These are phyloP conservation scores for Fusarium papillatum DNA, from an alignment of 2,329 filamentous ascomycete species.

Conservation along the genomic window DNA sequence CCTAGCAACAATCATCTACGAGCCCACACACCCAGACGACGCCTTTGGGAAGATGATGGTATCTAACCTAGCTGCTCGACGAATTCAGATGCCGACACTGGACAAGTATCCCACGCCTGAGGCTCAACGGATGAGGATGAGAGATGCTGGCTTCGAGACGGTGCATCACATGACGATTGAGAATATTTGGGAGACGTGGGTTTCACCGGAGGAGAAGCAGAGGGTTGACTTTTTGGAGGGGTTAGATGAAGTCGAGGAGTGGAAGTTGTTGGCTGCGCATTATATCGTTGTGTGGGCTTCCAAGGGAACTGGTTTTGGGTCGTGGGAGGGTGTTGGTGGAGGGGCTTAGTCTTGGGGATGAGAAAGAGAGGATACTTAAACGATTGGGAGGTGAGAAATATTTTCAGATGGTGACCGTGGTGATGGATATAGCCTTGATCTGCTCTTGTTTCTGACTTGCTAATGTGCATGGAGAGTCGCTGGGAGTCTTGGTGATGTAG, in stretches of 20 bases:
- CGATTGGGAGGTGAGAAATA: background rate
- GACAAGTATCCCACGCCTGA: constrained; percentile 76
- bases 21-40: constrained; percentile 87
- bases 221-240: constrained; percentile 86
- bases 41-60: constrained; percentile 95
- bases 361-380: background rate
- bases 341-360: constrained; percentile 9
- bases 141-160: constrained; percentile 72
- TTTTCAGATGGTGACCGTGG: background rate
- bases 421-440: background rate
- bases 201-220: constrained; percentile 78
- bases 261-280: constrained; percentile 87
- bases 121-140: constrained; percentile 78
- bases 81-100: constrained; percentile 88
- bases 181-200: constrained; percentile 83
- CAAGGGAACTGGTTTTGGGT: constrained; percentile 55
- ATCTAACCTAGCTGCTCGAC: constrained; percentile 85
- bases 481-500: background rate
- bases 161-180: constrained; percentile 61
- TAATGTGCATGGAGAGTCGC: background rate
- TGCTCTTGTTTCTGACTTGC: background rate
- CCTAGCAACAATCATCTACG: constrained; percentile 82
- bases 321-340: constrained; percentile 30
- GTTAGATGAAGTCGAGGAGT: constrained; percentile 96
- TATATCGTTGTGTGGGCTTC: constrained; percentile 94